Percentiles rank a stretch among this genome's conserved stretches.
phyloP scores from a whole-genome alignment of 2,329 filamentous ascomycete genomes.

The Colletotrichum lini region DNA sequence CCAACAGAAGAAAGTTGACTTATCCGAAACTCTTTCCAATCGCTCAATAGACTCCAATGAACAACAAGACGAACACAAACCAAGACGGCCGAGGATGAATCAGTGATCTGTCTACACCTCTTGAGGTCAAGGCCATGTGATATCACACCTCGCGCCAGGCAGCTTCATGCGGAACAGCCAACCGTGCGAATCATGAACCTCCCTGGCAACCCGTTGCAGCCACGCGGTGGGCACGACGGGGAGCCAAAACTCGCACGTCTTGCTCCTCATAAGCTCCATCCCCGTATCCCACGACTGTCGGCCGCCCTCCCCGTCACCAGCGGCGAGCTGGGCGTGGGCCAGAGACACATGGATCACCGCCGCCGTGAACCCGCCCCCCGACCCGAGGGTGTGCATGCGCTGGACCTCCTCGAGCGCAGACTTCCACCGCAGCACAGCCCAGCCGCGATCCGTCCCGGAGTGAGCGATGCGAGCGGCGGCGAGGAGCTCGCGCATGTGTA shows the following conservation, averaged over 20 bases:
- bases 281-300: constrained; percentile 46
- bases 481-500: constrained; percentile 50
- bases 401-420: constrained; percentile 43
- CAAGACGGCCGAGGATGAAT: too few relatives aligned
- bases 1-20: too few relatives aligned
- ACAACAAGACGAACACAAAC: too few relatives aligned
- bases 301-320: constrained; percentile 41
- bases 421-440: constrained; percentile 45
- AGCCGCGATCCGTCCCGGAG: not conserved
- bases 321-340: constrained; percentile 47
- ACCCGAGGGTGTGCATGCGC: constrained; percentile 44
- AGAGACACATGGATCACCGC: constrained; percentile 49
- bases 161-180: constrained; percentile 53
- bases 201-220: constrained; percentile 48
- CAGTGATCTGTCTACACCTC: too few relatives aligned
- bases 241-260: constrained; percentile 51
- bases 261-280: constrained; percentile 30
- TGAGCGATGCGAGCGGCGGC: constrained; percentile 44
- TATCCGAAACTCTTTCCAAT: too few relatives aligned
- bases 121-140: not conserved
- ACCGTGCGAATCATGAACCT: constrained; percentile 46
- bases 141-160: constrained; percentile 48
- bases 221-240: constrained; percentile 49
- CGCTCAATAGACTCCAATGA: too few relatives aligned
- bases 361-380: constrained; percentile 45